These are phyloP conservation scores for Kodamaea hsintzibuensis DNA, from an alignment of 805 yeast genomes.

Conservation along the genomic window DNA sequence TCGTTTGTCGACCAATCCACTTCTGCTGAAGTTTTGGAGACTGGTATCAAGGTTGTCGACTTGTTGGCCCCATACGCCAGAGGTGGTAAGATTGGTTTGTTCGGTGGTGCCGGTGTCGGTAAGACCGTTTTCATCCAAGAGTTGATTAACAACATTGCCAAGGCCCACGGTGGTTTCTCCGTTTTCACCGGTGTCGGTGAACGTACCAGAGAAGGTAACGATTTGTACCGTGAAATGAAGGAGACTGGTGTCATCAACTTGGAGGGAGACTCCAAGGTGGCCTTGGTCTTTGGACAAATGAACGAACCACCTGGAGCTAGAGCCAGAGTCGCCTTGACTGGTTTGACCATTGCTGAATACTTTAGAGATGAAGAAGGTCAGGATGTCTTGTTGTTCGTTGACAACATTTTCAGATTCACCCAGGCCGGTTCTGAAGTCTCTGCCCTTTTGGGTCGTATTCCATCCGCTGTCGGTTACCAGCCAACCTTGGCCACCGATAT, in stretches of 20 bases:
- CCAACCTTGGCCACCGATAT: conserved; percentile 99
- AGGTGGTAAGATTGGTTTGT: conserved; percentile 99
- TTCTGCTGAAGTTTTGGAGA: conserved; percentile 95
- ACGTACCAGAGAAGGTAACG: conserved; percentile 99
- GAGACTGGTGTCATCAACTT: conserved; percentile 99
- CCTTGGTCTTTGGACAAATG: conserved; percentile 99
- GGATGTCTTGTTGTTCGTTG: conserved; percentile 98
- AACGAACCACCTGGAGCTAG: conserved; percentile 99
- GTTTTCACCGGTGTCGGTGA: conserved; percentile 99
- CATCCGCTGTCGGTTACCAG: conserved; percentile 99
- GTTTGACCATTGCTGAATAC: conserved; percentile 99
- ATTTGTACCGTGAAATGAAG: conserved; percentile 99
- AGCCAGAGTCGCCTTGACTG: conserved; percentile 99
- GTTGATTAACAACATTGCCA: conserved; percentile 98
- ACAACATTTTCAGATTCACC: conserved; percentile 99
- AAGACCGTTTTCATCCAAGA: conserved; percentile 99
- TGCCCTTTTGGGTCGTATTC: conserved; percentile 99
- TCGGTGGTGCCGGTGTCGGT: conserved; percentile 99
- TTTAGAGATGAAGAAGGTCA: conserved; percentile 99
- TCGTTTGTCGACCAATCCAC: conserved; percentile 95
- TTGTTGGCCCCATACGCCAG: conserved; percentile 99
- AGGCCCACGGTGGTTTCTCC: conserved; percentile 99
- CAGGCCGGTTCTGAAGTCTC: conserved; percentile 99
- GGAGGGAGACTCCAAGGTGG: conserved; percentile 99
- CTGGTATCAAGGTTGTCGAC: conserved; percentile 99